These are phyloP conservation scores for Elaeis guineensis DNA, from an alignment of 176 grass and related monocot species.

Conservation along the genomic window DNA sequence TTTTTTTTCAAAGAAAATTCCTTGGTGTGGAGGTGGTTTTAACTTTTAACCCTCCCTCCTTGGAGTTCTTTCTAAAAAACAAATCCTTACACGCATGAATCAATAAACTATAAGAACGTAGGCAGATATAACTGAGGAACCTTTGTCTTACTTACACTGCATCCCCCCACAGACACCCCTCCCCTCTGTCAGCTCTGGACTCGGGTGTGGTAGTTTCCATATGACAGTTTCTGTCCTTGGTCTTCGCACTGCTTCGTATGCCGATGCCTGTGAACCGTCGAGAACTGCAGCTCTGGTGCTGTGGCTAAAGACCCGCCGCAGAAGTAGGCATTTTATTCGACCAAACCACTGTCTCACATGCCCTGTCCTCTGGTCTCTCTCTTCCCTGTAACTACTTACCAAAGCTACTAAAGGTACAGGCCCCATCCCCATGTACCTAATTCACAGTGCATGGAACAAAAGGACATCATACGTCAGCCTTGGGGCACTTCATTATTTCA, in stretches of 20 bases:
- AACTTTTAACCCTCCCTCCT: too few relatives aligned
- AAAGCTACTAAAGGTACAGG: background rate
- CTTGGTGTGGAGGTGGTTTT: too few relatives aligned
- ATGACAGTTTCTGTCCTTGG: background rate
- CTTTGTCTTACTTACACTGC: too few relatives aligned
- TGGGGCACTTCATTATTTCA: background rate
- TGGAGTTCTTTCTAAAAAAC: too few relatives aligned
- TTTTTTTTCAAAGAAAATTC: too few relatives aligned
- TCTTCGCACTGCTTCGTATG: background rate
- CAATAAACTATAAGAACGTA: too few relatives aligned
- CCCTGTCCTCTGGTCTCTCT: background rate
- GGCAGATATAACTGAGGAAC: too few relatives aligned
- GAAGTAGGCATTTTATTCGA: constrained; percentile 18
- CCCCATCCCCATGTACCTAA: constrained; percentile 1
- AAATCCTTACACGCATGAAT: too few relatives aligned
- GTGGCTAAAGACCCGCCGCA: constrained; percentile 25
- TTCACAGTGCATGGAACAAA: constrained; percentile 9
- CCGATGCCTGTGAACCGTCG: background rate
- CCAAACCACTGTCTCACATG: background rate
- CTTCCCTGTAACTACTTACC: background rate
- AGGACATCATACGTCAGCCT: background rate
- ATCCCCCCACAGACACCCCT: background rate
- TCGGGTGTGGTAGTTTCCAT: constrained; percentile 2
- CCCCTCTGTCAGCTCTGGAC: background rate
- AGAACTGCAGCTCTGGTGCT: background rate